phyloP scores from a whole-genome alignment of 1,139 yeast species.

The Yarrowia galli region DNA sequence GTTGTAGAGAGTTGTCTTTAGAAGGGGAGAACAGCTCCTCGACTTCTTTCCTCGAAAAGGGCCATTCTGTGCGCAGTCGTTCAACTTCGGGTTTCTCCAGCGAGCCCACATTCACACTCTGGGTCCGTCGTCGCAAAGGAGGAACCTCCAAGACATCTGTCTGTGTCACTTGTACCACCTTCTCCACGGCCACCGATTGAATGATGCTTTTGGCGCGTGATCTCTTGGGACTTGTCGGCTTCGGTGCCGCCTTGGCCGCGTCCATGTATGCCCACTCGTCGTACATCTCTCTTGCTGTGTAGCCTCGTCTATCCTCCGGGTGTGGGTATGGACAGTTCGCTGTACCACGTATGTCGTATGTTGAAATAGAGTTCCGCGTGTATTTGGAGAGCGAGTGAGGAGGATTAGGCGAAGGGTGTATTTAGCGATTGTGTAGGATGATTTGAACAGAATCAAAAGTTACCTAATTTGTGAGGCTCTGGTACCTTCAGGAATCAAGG shows the following conservation, averaged over 20 bases:
- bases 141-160: constrained; percentile 20
- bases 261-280: constrained; percentile 50
- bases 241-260: constrained; percentile 42
- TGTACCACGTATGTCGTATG: constrained; percentile 30
- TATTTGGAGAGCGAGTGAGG: background rate
- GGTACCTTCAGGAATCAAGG: too few species aligned
- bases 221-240: constrained; percentile 40
- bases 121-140: constrained; percentile 22
- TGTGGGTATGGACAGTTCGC: background rate
- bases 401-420: background rate
- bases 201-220: constrained; percentile 46
- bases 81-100: background rate
- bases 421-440: background rate
- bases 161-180: constrained; percentile 35
- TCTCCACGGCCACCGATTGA: constrained; percentile 47
- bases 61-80: constrained; percentile 34
- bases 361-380: constrained; percentile 2
- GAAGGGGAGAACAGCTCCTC: constrained; percentile 13
- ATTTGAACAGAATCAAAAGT: too few species aligned
- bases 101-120: background rate
- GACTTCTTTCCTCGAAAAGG: constrained; percentile 19
- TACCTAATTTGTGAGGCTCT: too few species aligned
- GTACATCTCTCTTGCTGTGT: constrained; percentile 43
- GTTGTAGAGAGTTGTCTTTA: background rate
- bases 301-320: constrained; percentile 9